phyloP scores from a whole-genome alignment of 352 stramenopile species.

The Globisporangium orthogonon region DNA sequence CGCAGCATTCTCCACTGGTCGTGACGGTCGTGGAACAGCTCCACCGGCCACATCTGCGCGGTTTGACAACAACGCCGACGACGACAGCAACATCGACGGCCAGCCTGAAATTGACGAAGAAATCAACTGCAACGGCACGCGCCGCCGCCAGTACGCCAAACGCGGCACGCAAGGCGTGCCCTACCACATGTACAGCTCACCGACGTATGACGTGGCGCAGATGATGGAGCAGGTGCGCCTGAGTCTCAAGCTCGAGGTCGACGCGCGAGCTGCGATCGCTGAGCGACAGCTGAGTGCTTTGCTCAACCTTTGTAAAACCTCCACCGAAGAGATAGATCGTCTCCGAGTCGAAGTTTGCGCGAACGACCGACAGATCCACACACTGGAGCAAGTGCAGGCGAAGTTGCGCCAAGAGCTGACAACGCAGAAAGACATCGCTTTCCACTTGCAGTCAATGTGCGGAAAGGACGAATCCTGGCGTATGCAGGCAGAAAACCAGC shows the following conservation, averaged over 20 bases:
- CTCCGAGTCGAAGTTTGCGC: slow-evolving; percentile 64
- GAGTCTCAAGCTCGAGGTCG: slow-evolving; percentile 80
- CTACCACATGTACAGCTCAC: slow-evolving; percentile 57
- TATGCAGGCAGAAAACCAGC: slow-evolving; percentile 77
- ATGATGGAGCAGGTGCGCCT: slow-evolving; percentile 84
- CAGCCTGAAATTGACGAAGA: slow-evolving; percentile 16
- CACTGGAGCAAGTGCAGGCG: slow-evolving; percentile 64
- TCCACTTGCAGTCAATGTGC: slow-evolving; percentile 73
- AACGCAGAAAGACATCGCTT: slow-evolving; percentile 77
- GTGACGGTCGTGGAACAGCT: background rate
- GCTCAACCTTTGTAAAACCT: slow-evolving; percentile 64
- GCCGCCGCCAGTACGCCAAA: background rate
- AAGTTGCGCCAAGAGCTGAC: slow-evolving; percentile 77
- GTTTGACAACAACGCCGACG: slow-evolving; percentile 14
- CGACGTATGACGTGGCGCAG: slow-evolving; percentile 69
- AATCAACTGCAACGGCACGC: slow-evolving; percentile 9
- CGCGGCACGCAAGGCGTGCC: slow-evolving; percentile 2
- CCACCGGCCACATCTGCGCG: background rate
- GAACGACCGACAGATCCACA: slow-evolving; percentile 68
- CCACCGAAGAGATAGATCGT: slow-evolving; percentile 67
- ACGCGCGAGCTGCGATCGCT: slow-evolving; percentile 63
- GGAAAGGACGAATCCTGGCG: slow-evolving; percentile 85
- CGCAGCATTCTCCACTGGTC: background rate
- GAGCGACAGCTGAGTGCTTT: slow-evolving; percentile 74
- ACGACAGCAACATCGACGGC: slow-evolving; percentile 13